These are phyloP conservation scores for Trypethelium eluteriae DNA, from an alignment of 495 filamentous ascomycete species.

Conservation along the genomic window DNA sequence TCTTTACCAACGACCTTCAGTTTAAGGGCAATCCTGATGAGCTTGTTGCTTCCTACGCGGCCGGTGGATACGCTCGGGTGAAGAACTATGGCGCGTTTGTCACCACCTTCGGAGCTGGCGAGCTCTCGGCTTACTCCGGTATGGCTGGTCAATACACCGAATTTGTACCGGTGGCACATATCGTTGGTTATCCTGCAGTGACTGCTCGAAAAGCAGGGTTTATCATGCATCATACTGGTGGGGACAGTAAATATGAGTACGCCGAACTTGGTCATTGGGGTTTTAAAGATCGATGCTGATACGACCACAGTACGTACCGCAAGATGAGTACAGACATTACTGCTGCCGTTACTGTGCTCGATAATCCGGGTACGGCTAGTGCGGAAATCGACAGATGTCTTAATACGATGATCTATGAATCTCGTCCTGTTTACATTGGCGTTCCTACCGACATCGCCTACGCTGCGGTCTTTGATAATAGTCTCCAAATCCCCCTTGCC, in stretches of 20 bases:
- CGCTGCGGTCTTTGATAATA: conserved; percentile 24
- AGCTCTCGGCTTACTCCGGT: conserved; percentile 22
- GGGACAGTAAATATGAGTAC: conserved; percentile 24
- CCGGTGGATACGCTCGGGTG: conserved; percentile 28
- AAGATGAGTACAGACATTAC: conserved; percentile 37
- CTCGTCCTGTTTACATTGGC: conserved; percentile 26
- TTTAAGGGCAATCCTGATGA: conserved; percentile 29
- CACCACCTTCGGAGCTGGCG: conserved; percentile 21
- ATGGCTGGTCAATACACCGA: conserved; percentile 28
- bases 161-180: conserved; percentile 53
- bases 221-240: conserved; percentile 28
- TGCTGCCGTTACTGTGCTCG: conserved; percentile 30
- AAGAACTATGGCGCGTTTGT: conserved; percentile 26
- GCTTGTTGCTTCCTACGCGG: conserved; percentile 27
- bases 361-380: conserved; percentile 30
- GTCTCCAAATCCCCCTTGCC: conserved; percentile 24
- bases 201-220: conserved; percentile 10
- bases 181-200: conserved; percentile 51
- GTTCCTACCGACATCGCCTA: conserved; percentile 34
- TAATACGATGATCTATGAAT: conserved; percentile 26
- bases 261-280: conserved; percentile 27
- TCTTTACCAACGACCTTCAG: conserved; percentile 19
- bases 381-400: conserved; percentile 40
- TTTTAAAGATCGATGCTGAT: conserved; percentile 1
- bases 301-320: conserved; percentile 33